phyloP scores from a whole-genome alignment of 179 eudicot genomes.

The Beta lomatogona region DNA sequence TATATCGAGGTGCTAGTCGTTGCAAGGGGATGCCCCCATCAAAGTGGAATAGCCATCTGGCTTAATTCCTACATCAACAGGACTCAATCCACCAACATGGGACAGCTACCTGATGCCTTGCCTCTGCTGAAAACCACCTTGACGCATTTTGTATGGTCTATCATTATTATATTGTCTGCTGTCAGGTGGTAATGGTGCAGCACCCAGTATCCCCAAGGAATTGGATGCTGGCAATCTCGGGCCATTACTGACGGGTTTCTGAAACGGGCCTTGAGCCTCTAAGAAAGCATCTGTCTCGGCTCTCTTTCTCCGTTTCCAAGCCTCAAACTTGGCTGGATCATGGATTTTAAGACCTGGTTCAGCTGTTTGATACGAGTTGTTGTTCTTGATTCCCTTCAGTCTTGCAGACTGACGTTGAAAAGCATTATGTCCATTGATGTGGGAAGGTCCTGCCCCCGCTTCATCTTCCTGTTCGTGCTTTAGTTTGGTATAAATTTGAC shows the following conservation, averaged over 20 bases:
- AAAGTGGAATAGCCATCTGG: constrained; percentile 19
- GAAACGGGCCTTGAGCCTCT: constrained; percentile 54
- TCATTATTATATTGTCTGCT: constrained; percentile 48
- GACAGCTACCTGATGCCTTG: constrained; percentile 55
- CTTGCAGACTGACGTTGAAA: constrained; percentile 44
- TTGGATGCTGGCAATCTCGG: constrained; percentile 54
- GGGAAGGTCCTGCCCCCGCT: constrained; percentile 80
- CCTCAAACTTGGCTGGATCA: constrained; percentile 75
- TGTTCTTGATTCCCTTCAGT: constrained; percentile 43
- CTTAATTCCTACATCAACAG: constrained; percentile 15
- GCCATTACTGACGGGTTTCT: constrained; percentile 51
- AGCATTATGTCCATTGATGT: constrained; percentile 48
- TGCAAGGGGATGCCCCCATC: constrained; percentile 27
- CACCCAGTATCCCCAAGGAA: constrained; percentile 79
- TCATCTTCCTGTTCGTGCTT: constrained; percentile 70
- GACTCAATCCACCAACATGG: constrained; percentile 15
- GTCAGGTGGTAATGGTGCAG: constrained; percentile 85
- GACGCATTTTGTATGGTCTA: constrained; percentile 59
- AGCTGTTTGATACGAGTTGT: constrained; percentile 35
- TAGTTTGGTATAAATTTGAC: constrained; percentile 89
- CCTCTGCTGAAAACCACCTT: constrained; percentile 53
- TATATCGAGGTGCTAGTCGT: constrained; percentile 27
- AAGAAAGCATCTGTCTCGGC: constrained; percentile 65
- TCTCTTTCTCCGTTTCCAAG: constrained; percentile 87
- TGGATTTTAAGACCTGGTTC: constrained; percentile 45